These are phyloP conservation scores for Crucibulum parvulum DNA, from an alignment of 1,284 basidiomycete genomes.

Conservation along the genomic window DNA sequence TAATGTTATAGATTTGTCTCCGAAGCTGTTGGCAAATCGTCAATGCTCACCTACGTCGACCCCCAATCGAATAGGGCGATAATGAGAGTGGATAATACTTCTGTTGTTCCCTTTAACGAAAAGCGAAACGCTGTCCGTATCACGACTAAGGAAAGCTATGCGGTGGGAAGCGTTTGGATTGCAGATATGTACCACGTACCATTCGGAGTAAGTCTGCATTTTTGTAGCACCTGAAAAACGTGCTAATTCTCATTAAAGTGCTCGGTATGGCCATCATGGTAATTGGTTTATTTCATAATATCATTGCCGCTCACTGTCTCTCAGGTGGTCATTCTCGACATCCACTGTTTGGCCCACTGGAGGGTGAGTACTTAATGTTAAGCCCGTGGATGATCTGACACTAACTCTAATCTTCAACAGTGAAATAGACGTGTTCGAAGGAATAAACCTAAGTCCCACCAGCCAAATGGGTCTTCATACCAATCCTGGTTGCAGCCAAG, in stretches of 20 bases:
- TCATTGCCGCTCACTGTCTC: neutral
- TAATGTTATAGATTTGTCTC: no score
- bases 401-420: neutral
- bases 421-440: neutral
- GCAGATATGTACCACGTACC: conserved; percentile 72
- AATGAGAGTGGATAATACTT: neutral
- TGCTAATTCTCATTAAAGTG: neutral
- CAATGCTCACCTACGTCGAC: neutral
- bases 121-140: conserved; percentile 43
- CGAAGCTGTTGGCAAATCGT: neutral
- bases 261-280: neutral
- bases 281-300: neutral
- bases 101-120: neutral
- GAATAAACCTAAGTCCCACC: neutral
- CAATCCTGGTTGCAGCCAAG: neutral
- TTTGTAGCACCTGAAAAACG: neutral
- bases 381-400: neutral
- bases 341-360: neutral
- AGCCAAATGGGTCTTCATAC: neutral
- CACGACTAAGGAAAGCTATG: conserved; percentile 57
- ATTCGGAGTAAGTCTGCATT: conserved; percentile 51
- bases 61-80: neutral
- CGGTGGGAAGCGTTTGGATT: conserved; percentile 67
- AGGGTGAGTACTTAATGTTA: neutral
- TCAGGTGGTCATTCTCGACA: neutral